phyloP scores from a whole-genome alignment of 306 rosid genomes.

The Prinsepia uniflora region DNA sequence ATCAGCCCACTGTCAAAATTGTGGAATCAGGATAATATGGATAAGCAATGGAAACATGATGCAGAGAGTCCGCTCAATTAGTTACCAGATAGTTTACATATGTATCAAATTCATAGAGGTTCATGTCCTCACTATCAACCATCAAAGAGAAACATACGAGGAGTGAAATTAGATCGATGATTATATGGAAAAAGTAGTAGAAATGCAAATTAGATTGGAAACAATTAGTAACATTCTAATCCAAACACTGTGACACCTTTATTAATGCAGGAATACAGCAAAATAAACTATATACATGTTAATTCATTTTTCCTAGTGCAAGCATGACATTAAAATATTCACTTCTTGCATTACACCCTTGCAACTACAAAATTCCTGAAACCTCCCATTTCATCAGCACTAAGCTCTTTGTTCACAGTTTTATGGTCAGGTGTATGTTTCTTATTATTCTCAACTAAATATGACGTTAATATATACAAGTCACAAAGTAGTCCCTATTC shows the following conservation, averaged over 20 bases:
- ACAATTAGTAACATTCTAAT: background rate
- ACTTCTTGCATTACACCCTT: background rate
- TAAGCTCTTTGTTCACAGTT: background rate
- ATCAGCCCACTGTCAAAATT: slow-evolving; percentile 75
- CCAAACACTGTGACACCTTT: background rate
- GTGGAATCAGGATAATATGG: slow-evolving; percentile 3
- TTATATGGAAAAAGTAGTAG: background rate
- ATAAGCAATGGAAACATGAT: background rate
- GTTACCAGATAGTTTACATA: background rate
- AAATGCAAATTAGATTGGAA: background rate
- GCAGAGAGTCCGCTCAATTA: background rate
- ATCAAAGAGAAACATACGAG: background rate
- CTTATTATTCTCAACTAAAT: background rate
- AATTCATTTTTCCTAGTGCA: background rate
- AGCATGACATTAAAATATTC: background rate
- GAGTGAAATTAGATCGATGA: background rate
- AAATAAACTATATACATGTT: background rate
- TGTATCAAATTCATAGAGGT: background rate
- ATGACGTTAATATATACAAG: background rate
- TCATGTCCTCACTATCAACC: background rate
- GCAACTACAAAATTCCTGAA: background rate
- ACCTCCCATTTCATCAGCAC: background rate
- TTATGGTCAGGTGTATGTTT: background rate
- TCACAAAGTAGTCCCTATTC: background rate
- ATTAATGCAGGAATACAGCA: background rate